Evolutionary conservation across 208 protist genomes (phyloP).

Genomic region (Wallacemonas collosoma): DNA sequence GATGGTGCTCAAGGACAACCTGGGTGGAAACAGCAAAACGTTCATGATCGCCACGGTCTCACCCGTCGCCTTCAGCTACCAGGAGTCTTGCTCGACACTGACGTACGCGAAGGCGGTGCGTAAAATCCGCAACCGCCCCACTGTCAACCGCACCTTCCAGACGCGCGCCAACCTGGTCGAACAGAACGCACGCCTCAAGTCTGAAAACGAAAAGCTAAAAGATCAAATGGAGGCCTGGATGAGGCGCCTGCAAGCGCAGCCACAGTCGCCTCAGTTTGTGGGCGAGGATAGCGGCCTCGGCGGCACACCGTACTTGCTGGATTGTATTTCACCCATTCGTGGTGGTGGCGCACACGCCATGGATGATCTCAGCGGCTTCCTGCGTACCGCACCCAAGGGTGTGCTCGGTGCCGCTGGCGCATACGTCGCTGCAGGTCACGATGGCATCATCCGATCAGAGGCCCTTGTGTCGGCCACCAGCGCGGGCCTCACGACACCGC

Average conservation of each 20-base stretch:
- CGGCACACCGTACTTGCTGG: not conserved
- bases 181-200: constrained; percentile 58
- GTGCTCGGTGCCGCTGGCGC: not conserved
- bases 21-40: constrained; percentile 92
- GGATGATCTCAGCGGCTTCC: constrained; percentile 7
- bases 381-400: not conserved
- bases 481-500: constrained; percentile 44
- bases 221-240: constrained; percentile 62
- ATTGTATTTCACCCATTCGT: constrained; percentile 18
- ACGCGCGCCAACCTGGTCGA: constrained; percentile 85
- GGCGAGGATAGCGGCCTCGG: not conserved
- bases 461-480: constrained; percentile 35
- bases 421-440: not conserved
- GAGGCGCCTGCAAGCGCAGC: constrained; percentile 9
- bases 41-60: constrained; percentile 93
- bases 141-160: constrained; percentile 90
- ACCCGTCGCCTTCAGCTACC: constrained; percentile 70
- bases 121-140: constrained; percentile 86
- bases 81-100: constrained; percentile 75
- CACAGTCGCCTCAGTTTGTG: not conserved
- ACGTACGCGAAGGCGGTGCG: constrained; percentile 71
- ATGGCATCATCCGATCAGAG: constrained; percentile 25
- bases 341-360: not conserved
- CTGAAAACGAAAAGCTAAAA: constrained; percentile 65
- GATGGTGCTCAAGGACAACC: constrained; percentile 85